phyloP scores from a whole-genome alignment of 495 filamentous ascomycete species.

The Daldinia vernicosa region DNA sequence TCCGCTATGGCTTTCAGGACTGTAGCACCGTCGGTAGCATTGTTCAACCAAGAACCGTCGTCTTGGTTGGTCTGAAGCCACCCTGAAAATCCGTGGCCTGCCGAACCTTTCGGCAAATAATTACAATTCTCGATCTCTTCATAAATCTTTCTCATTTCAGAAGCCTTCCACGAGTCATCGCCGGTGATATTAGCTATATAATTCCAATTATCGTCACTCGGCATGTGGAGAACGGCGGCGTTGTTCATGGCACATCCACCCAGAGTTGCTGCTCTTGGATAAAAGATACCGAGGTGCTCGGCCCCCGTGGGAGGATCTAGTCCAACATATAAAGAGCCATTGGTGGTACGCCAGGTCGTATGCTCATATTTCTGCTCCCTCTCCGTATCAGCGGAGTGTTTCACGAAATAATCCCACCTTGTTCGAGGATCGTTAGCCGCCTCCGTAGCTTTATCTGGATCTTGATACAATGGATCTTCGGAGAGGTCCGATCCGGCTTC shows the following conservation, averaged over 20 bases:
- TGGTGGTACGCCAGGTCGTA: conserved; percentile 46
- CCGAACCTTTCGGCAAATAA: conserved; percentile 46
- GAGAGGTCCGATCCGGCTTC: conserved; percentile 68
- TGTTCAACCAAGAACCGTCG: conserved; percentile 49
- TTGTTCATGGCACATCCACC: conserved; percentile 48
- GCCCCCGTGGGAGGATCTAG: conserved; percentile 47
- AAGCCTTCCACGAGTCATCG: conserved; percentile 49
- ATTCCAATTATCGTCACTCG: conserved; percentile 46
- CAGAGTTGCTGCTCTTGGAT: conserved; percentile 46
- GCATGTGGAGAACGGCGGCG: conserved; percentile 40
- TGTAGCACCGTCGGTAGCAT: conserved; percentile 46
- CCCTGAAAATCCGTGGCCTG: conserved; percentile 53
- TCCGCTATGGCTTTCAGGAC: conserved; percentile 53
- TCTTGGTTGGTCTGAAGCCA: conserved; percentile 47
- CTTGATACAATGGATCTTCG: conserved; percentile 44
- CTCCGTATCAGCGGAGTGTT: conserved; percentile 51
- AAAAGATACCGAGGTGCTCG: conserved; percentile 46
- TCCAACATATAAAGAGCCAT: conserved; percentile 53
- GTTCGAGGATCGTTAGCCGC: conserved; percentile 45
- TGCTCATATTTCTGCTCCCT: conserved; percentile 49
- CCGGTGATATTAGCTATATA: conserved; percentile 49
- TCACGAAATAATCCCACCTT: conserved; percentile 57
- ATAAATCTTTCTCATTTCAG: conserved; percentile 51
- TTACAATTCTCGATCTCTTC: conserved; percentile 51
- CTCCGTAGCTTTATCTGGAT: conserved; percentile 26